These are phyloP conservation scores for Rutidosis leptorrhynchoides DNA, from an alignment of 129 eudicot genomes.

Conservation along the genomic window DNA sequence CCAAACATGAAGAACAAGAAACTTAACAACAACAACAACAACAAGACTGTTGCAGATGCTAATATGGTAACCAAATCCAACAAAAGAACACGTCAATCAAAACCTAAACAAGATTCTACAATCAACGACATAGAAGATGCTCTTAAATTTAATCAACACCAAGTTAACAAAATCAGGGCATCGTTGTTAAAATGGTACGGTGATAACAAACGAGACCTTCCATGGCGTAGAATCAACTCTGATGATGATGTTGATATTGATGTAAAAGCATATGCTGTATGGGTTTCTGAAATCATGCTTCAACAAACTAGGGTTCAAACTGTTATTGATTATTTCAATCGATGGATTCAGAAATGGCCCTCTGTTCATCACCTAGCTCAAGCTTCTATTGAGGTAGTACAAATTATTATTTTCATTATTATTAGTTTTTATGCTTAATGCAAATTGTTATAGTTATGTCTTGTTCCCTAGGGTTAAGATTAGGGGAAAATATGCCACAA, in stretches of 20 bases:
- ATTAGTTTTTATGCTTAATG: not conserved
- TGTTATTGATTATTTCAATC: constrained; percentile 65
- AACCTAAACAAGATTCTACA: constrained; percentile 1
- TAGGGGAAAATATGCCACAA: not conserved
- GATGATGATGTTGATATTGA: constrained; percentile 36
- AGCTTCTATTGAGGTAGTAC: constrained; percentile 73
- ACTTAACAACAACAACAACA: too few relatives aligned
- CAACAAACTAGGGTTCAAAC: constrained; percentile 97
- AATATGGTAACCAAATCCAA: constrained; percentile 21
- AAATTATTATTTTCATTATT: not conserved
- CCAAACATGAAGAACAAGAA: constrained; percentile 31
- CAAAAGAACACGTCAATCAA: constrained; percentile 40
- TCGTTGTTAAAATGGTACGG: constrained; percentile 82
- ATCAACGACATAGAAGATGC: constrained; percentile 69
- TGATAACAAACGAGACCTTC: constrained; percentile 74
- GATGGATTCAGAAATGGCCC: constrained; percentile 94
- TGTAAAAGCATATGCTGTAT: constrained; percentile 78
- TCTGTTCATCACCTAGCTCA: constrained; percentile 70
- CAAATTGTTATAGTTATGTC: not conserved
- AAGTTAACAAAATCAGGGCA: constrained; percentile 54
- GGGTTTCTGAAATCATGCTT: constrained; percentile 98
- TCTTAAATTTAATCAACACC: constrained; percentile 35
- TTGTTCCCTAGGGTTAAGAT: constrained; percentile 4
- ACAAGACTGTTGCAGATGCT: constrained; percentile 14
- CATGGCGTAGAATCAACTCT: constrained; percentile 68